phyloP scores from a whole-genome alignment of 371 early-diverging fungal genomes.

The Mucor racemosus region DNA sequence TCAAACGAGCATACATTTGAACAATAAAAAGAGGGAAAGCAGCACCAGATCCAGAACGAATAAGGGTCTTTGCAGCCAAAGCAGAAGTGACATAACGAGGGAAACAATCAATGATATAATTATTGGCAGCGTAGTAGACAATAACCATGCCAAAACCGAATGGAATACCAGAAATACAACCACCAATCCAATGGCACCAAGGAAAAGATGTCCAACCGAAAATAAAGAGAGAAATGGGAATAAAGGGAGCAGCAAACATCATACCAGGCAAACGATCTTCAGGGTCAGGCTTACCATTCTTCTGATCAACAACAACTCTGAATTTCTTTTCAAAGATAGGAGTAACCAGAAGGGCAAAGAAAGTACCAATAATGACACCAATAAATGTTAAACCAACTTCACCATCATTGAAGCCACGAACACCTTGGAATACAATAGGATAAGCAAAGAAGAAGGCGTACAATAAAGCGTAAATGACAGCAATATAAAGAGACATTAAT shows the following conservation, averaged over 20 bases:
- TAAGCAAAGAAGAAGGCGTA: constrained; percentile 54
- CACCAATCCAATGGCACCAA: constrained; percentile 47
- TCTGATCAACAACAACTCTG: neutral
- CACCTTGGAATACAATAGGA: constrained; percentile 44
- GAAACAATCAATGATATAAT: constrained; percentile 53
- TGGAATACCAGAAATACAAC: constrained; percentile 41
- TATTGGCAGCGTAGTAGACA: constrained; percentile 46
- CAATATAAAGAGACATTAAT: constrained; percentile 47
- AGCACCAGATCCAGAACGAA: constrained; percentile 50
- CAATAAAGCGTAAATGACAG: constrained; percentile 48
- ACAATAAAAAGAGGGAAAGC: constrained; percentile 52
- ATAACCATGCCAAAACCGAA: constrained; percentile 54
- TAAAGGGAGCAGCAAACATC: constrained; percentile 48
- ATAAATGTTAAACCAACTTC: constrained; percentile 46
- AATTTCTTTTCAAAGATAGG: constrained; percentile 41
- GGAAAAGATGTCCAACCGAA: constrained; percentile 53
- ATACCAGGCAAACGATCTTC: constrained; percentile 52
- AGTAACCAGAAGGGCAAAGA: constrained; percentile 39
- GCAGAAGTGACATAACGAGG: constrained; percentile 48
- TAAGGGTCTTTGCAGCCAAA: constrained; percentile 48
- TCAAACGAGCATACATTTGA: constrained; percentile 47
- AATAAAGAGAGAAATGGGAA: constrained; percentile 51
- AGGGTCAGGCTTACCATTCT: constrained; percentile 33
- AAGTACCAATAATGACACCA: constrained; percentile 45
- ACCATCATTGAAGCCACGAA: constrained; percentile 43